Percentiles rank a stretch among this genome's conserved stretches.
phyloP scores from a whole-genome alignment of 2,329 filamentous ascomycete species.

The Cytospora schulzeri region DNA sequence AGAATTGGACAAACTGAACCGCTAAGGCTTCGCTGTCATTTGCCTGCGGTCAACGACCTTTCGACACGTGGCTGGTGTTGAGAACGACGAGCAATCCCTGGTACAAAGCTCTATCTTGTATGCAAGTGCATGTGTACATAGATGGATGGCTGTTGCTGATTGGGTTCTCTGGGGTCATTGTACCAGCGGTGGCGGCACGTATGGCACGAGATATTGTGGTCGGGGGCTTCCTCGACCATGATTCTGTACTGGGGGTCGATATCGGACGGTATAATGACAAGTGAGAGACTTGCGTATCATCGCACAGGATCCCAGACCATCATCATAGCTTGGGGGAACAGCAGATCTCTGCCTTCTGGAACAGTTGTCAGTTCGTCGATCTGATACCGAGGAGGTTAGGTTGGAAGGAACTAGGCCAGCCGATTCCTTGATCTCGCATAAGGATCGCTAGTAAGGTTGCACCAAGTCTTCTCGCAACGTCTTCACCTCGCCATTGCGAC shows the following conservation, averaged over 20 bases:
- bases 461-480: background rate
- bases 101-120: background rate
- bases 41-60: background rate
- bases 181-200: background rate
- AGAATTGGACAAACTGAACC: background rate
- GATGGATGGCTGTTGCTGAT: background rate
- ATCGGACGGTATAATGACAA: background rate
- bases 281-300: background rate
- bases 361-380: slow-evolving; percentile 11
- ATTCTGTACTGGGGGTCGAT: background rate
- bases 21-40: background rate
- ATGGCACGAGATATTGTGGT: background rate
- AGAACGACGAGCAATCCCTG: background rate
- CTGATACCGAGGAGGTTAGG: slow-evolving; percentile 14
- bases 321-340: background rate
- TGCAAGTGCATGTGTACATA: background rate
- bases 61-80: background rate
- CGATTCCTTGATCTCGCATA: slow-evolving; percentile 18
- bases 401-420: slow-evolving; percentile 3
- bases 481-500: background rate
- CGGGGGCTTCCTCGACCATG: background rate
- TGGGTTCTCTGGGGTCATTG: background rate
- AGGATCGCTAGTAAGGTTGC: slow-evolving; percentile 1
- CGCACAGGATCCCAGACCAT: background rate
- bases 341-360: background rate